Evolutionary conservation across 2,329 filamentous ascomycete genomes (phyloP).

Genomic region (Gnomoniopsis smithogilvyi): DNA sequence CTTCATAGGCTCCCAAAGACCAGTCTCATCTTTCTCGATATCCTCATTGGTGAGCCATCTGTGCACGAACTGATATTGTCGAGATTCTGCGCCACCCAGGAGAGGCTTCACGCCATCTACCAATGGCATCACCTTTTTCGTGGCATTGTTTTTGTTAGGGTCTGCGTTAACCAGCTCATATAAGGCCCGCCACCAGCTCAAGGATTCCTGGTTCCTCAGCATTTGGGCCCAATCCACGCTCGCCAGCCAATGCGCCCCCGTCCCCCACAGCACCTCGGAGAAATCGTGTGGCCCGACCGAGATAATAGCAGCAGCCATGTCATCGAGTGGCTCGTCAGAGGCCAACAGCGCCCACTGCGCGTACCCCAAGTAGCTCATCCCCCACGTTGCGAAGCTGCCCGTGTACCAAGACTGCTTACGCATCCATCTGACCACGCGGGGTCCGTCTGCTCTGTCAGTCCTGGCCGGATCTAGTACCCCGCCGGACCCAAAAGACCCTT

Average conservation of each 20-base stretch:
- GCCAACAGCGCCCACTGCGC: conserved; percentile 21
- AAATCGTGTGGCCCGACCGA: conserved; percentile 15
- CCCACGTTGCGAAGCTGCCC: conserved; percentile 20
- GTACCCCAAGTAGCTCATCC: conserved; percentile 20
- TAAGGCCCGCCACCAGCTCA: not conserved
- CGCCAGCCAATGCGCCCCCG: conserved; percentile 14
- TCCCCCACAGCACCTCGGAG: conserved; percentile 16
- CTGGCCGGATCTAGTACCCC: conserved; percentile 14
- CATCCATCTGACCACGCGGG: conserved; percentile 21
- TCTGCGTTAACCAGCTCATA: not conserved
- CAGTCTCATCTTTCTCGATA: not conserved
- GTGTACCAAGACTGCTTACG: conserved; percentile 22
- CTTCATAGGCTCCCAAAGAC: conserved; percentile 10
- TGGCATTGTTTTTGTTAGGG: not conserved
- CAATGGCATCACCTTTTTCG: conserved; percentile 11
- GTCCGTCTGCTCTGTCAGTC: conserved; percentile 14
- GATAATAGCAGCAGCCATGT: conserved; percentile 17
- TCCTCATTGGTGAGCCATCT: not conserved
- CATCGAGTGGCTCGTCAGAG: conserved; percentile 13
- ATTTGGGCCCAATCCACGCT: conserved; percentile 5
- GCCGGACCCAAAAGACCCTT: conserved; percentile 22
- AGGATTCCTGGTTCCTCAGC: not conserved
- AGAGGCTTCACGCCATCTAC: not conserved
- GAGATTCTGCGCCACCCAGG: not conserved
- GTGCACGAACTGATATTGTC: not conserved